A percentile compares a stretch with the other conserved stretches of the same genome.
Conservation (phyloP, 2,329 filamentous ascomycete genomes). For the Trichoderma afroharzianum region DNA sequence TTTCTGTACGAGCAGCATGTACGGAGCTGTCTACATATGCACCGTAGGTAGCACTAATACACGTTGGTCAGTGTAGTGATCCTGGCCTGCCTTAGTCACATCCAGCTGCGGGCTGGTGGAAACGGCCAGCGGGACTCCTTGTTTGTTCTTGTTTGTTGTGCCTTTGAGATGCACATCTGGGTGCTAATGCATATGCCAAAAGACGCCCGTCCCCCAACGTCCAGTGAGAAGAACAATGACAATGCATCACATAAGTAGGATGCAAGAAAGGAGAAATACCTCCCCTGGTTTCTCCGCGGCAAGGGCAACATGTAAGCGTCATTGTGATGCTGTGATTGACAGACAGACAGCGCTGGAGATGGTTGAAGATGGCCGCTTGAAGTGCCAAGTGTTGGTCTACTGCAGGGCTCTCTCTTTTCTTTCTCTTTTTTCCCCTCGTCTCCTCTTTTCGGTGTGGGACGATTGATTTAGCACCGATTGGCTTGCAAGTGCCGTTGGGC, state of each 20-base stretch:
- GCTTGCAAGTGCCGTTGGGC: not conserved
- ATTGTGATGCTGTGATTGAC: not conserved
- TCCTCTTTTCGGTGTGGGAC: not conserved
- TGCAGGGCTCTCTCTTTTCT: not conserved
- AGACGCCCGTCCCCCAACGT: not conserved
- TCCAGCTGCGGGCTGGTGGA: not conserved
- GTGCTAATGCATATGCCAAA: conserved; percentile 8
- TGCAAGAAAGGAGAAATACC: conserved; percentile 4
- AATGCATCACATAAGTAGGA: not conserved
- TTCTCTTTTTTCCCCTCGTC: not conserved
- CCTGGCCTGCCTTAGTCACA: not conserved
- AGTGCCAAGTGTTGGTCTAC: not conserved
- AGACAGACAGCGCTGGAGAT: not conserved
- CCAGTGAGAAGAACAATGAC: not conserved
- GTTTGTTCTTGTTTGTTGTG: not conserved
- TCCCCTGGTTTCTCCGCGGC: not conserved
- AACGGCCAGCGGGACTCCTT: not conserved
- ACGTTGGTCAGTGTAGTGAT: not conserved
- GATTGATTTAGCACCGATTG: not conserved
- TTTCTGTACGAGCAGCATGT: not conserved
- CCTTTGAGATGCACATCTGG: not conserved
- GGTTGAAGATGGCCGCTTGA: not conserved
- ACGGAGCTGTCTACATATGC: not conserved
- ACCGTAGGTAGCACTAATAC: not conserved
- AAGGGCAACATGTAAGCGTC: not conserved